phyloP scores from a whole-genome alignment of 176 grass and related monocot species.

The Raddia distichophylla region DNA sequence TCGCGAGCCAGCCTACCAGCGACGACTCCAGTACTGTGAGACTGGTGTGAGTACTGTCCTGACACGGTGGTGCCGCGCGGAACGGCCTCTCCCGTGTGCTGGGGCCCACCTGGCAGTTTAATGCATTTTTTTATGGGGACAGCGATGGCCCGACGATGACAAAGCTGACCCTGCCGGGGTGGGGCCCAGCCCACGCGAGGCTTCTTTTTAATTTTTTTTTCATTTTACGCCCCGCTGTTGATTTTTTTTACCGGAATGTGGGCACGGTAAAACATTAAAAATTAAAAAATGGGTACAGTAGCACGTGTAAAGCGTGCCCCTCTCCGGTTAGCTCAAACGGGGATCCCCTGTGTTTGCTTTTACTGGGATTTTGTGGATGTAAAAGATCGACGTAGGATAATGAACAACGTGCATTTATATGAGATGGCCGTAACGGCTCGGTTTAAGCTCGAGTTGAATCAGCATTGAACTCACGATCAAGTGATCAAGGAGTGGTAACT shows the following conservation, averaged over 20 bases:
- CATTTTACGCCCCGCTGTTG: too few species aligned
- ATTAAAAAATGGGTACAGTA: background rate
- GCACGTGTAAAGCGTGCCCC: background rate
- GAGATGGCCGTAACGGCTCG: too few species aligned
- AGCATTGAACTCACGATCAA: too few species aligned
- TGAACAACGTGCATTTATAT: too few species aligned
- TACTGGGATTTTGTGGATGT: too few species aligned
- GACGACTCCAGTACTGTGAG: background rate
- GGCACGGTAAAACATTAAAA: too few species aligned
- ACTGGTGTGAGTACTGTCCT: background rate
- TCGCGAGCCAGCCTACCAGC: background rate
- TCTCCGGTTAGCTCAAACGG: background rate
- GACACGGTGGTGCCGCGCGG: background rate
- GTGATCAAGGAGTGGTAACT: too few species aligned
- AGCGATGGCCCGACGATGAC: constrained; percentile 24
- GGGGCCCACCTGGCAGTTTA: background rate
- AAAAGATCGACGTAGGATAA: too few species aligned
- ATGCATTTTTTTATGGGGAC: background rate
- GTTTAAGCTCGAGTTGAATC: too few species aligned
- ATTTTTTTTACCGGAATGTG: background rate
- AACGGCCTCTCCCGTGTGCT: background rate
- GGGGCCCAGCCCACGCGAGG: background rate
- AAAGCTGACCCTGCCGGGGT: background rate
- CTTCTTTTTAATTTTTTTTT: background rate
- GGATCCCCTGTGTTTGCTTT: too few species aligned